These are phyloP conservation scores for Scytalidium lignicola DNA, from an alignment of 2,329 filamentous ascomycete species.

Conservation along the genomic window DNA sequence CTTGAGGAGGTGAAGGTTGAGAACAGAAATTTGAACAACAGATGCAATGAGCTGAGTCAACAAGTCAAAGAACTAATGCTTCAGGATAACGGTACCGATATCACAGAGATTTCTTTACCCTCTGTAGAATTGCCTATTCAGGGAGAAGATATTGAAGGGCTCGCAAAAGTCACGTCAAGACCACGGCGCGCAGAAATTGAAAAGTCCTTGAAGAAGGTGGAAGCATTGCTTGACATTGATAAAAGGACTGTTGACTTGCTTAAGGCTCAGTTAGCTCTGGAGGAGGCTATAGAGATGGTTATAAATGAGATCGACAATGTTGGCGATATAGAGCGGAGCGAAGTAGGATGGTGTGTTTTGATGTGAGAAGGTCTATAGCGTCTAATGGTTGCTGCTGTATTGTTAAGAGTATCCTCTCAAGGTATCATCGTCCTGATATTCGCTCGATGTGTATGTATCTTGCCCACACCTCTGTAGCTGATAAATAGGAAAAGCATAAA, in stretches of 20 bases:
- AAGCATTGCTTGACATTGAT: background rate
- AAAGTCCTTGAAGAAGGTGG: too few species aligned
- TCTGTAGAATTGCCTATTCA: too few species aligned
- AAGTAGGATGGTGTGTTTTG: background rate
- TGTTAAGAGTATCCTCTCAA: too few species aligned
- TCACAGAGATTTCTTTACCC: background rate
- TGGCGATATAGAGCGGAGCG: background rate
- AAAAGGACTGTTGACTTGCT: background rate
- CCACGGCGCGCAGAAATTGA: too few species aligned
- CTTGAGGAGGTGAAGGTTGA: background rate
- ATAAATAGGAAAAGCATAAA: background rate
- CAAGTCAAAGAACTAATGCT: background rate
- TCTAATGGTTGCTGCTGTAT: background rate
- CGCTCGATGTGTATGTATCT: too few species aligned
- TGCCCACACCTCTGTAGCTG: background rate
- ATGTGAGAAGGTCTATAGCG: background rate
- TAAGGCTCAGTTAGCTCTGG: background rate
- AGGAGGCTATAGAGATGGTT: background rate
- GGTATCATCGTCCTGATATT: too few species aligned
- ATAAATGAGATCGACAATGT: background rate
- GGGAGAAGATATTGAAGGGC: too few species aligned
- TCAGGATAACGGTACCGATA: background rate
- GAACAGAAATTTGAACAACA: background rate
- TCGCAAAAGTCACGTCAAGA: too few species aligned
- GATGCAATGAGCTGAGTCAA: background rate